Conservation (phyloP, 192 early-diverging fungal genomes). For the Backusella tarrabulga region DNA sequence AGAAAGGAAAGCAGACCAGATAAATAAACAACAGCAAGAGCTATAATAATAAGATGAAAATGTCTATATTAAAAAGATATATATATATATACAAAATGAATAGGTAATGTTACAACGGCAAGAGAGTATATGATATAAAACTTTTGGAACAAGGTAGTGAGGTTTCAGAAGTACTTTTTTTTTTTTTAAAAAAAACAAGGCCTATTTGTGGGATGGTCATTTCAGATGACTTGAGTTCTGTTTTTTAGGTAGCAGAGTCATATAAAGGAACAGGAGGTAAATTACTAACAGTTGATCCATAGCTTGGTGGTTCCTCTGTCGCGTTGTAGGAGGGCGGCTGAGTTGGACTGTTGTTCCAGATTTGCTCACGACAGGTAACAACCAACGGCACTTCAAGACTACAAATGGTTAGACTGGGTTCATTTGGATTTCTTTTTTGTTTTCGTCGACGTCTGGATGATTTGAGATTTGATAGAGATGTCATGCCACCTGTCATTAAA, state of each 20-base stretch:
- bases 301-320: slow-evolving; percentile 18
- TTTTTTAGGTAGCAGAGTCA: not conserved
- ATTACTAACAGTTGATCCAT: slow-evolving; percentile 9
- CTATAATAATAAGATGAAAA: not conserved
- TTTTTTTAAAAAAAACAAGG: not conserved
- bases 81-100: not conserved
- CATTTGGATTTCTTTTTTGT: not conserved
- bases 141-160: too few species aligned
- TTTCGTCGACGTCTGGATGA: not conserved
- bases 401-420: not conserved
- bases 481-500: not conserved
- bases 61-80: not conserved
- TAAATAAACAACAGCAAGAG: too few species aligned
- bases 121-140: not conserved
- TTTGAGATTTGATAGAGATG: not conserved
- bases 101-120: not conserved
- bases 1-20: not conserved
- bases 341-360: slow-evolving; percentile 25
- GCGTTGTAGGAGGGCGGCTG: slow-evolving; percentile 21
- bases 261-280: slow-evolving; percentile 1
- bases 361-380: slow-evolving; percentile 26
- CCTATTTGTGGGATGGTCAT: not conserved
- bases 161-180: not conserved
- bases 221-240: not conserved
- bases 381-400: slow-evolving; percentile 26